A percentile compares a stretch with the other conserved stretches of the same genome.
Evolutionary conservation across 2,329 filamentous ascomycete species (phyloP).

Genomic region (Alternaria ethzedia): DNA sequence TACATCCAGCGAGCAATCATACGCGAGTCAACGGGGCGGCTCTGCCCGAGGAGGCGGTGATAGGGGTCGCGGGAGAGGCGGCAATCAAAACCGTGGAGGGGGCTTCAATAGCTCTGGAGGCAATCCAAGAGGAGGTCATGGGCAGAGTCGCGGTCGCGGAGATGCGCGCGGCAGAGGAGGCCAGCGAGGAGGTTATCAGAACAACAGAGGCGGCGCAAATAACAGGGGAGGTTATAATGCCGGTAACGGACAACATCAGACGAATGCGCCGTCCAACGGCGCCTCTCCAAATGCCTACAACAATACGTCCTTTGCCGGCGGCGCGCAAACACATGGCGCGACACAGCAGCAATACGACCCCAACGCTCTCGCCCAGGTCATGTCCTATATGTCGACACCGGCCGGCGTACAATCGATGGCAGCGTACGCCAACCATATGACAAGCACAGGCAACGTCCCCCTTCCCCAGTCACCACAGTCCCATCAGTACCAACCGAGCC

Average conservation of each 20-base stretch:
- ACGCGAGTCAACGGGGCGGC: constrained; percentile 40
- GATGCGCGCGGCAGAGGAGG: constrained; percentile 23
- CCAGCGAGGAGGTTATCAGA: constrained; percentile 28
- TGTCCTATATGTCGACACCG: constrained; percentile 40
- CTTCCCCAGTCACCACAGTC: constrained; percentile 3
- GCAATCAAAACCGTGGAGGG: constrained; percentile 24
- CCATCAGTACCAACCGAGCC: constrained; percentile 11
- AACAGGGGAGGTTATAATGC: constrained; percentile 5
- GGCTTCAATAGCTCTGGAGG: constrained; percentile 16
- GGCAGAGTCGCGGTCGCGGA: constrained; percentile 21
- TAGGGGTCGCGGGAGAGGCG: constrained; percentile 38
- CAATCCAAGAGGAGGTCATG: constrained; percentile 22
- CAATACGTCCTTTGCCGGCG: constrained; percentile 22
- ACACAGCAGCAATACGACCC: constrained; percentile 27
- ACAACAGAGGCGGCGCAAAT: constrained; percentile 20
- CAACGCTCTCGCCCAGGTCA: constrained; percentile 34
- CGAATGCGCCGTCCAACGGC: neutral
- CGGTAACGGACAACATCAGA: constrained; percentile 13
- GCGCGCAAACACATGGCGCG: constrained; percentile 9
- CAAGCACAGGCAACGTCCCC: constrained; percentile 4
- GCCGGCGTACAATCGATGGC: constrained; percentile 38
- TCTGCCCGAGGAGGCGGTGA: constrained; percentile 27
- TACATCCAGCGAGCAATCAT: constrained; percentile 32
- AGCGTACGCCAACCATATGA: constrained; percentile 33
- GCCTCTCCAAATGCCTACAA: constrained; percentile 11